phyloP scores from a whole-genome alignment of 2,329 filamentous ascomycete genomes.

The Emmonsia crescens region DNA sequence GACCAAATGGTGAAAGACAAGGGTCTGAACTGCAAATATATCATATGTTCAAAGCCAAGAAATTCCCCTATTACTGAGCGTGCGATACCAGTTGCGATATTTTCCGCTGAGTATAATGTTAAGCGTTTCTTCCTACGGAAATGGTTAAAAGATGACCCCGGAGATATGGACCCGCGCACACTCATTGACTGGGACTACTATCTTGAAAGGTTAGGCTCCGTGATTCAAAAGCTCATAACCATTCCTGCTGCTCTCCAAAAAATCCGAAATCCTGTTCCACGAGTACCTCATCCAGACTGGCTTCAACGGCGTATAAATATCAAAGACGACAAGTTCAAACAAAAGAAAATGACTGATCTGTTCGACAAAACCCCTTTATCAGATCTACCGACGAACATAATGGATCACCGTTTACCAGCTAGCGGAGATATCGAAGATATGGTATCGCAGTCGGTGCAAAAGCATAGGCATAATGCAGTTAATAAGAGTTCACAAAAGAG shows the following conservation, averaged over 20 bases:
- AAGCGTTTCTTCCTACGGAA: conserved; percentile 86
- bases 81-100: conserved; percentile 90
- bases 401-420: conserved; percentile 46
- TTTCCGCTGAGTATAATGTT: conserved; percentile 79
- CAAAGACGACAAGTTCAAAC: conserved; percentile 96
- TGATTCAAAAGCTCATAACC: conserved; percentile 97
- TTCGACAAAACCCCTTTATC: conserved; percentile 59
- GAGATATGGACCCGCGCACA: conserved; percentile 78
- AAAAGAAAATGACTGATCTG: conserved; percentile 95
- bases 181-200: conserved; percentile 98
- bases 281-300: conserved; percentile 94
- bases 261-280: conserved; percentile 83
- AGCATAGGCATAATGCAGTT: conserved; percentile 52
- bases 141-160: conserved; percentile 89
- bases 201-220: conserved; percentile 83
- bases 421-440: conserved; percentile 64
- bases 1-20: conserved; percentile 99
- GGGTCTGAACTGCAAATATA: conserved; percentile 98
- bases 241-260: conserved; percentile 96
- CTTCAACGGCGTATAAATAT: conserved; percentile 83
- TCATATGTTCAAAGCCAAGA: conserved; percentile 79
- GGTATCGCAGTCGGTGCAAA: conserved; percentile 56
- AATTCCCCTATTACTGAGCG: conserved; percentile 89
- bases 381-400: conserved; percentile 54
- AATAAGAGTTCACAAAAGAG: conserved; percentile 52